phyloP scores from a whole-genome alignment of 805 yeast genomes.

The Hanseniaspora pseudoguilliermondii region DNA sequence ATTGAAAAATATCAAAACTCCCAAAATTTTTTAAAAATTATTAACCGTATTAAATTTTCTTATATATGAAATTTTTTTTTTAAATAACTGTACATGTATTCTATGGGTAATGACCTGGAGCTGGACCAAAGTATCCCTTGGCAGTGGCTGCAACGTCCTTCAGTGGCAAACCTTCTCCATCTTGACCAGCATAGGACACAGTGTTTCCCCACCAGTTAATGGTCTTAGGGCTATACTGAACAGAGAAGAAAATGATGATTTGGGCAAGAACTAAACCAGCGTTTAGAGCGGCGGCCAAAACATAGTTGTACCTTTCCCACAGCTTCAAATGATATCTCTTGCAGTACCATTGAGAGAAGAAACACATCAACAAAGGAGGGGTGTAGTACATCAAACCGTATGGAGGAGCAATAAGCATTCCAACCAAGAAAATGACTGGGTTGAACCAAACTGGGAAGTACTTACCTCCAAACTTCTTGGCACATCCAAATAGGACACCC shows the following conservation, averaged over 20 bases:
- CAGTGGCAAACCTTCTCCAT: conserved; percentile 18
- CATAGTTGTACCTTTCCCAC: conserved; percentile 51
- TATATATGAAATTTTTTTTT: too few relatives aligned
- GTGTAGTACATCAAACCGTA: conserved; percentile 31
- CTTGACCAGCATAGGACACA: conserved; percentile 17
- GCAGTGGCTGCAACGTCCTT: conserved; percentile 16
- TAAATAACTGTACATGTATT: too few relatives aligned
- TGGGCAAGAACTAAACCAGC: conserved; percentile 51
- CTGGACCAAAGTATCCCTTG: conserved; percentile 21
- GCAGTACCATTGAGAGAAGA: conserved; percentile 38
- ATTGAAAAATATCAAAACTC: too few relatives aligned
- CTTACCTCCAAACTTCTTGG: conserved; percentile 22
- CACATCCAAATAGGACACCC: conserved; percentile 24
- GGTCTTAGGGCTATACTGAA: conserved; percentile 34
- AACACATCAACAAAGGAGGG: conserved; percentile 24
- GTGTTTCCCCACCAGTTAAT: conserved; percentile 50
- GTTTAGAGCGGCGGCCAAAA: conserved; percentile 46
- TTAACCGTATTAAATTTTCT: too few relatives aligned
- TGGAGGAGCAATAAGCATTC: conserved; percentile 41
- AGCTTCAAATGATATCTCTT: conserved; percentile 37
- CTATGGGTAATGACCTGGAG: too few relatives aligned
- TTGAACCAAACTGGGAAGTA: conserved; percentile 30
- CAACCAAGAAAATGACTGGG: conserved; percentile 41
- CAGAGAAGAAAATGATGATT: conserved; percentile 40
- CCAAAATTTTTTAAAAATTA: too few relatives aligned